A percentile compares a stretch with the other conserved stretches of the same genome.
Conservation (phyloP, 768 basidiomycete genomes). For the Xerocomus potaroensis region DNA sequence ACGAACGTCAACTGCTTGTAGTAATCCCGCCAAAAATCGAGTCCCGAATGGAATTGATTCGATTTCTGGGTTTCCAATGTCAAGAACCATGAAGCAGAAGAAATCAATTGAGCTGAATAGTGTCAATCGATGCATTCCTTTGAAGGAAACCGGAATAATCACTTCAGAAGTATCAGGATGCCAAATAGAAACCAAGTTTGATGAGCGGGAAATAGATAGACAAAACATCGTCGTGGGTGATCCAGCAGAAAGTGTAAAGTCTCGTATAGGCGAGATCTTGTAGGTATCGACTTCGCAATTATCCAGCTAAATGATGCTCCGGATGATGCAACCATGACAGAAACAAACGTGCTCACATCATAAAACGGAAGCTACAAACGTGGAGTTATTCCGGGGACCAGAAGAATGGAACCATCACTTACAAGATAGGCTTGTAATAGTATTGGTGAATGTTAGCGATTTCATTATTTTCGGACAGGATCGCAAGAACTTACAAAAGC, state of each 20-base stretch:
- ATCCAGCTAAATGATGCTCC: slow-evolving; percentile 55
- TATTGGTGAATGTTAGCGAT: neutral
- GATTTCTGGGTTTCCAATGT: slow-evolving; percentile 74
- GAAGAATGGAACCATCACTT: slow-evolving; percentile 31
- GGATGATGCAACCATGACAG: neutral
- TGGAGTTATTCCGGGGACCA: neutral
- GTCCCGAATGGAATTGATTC: slow-evolving; percentile 64
- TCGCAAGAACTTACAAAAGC: slow-evolving; percentile 67
- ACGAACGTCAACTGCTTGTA: slow-evolving; percentile 80
- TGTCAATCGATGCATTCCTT: neutral
- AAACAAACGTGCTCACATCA: slow-evolving; percentile 55
- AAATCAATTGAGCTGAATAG: slow-evolving; percentile 69
- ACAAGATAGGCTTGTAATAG: slow-evolving; percentile 76
- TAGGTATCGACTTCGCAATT: slow-evolving; percentile 56
- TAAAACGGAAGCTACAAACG: slow-evolving; percentile 61
- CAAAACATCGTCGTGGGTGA: slow-evolving; percentile 89
- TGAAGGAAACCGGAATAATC: neutral
- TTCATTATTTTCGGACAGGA: neutral
- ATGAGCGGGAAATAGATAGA: slow-evolving; percentile 87
- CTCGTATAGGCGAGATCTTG: slow-evolving; percentile 59
- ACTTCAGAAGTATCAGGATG: slow-evolving; percentile 69
- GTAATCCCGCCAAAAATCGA: slow-evolving; percentile 66
- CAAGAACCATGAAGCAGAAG: slow-evolving; percentile 84
- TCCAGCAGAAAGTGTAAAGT: slow-evolving; percentile 90
- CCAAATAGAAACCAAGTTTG: slow-evolving; percentile 89